Evolutionary conservation across 352 stramenopile genomes (phyloP), one percentile per base, ranked within the genome.

Genomic region (Stramenopiles sp.): DNA sequence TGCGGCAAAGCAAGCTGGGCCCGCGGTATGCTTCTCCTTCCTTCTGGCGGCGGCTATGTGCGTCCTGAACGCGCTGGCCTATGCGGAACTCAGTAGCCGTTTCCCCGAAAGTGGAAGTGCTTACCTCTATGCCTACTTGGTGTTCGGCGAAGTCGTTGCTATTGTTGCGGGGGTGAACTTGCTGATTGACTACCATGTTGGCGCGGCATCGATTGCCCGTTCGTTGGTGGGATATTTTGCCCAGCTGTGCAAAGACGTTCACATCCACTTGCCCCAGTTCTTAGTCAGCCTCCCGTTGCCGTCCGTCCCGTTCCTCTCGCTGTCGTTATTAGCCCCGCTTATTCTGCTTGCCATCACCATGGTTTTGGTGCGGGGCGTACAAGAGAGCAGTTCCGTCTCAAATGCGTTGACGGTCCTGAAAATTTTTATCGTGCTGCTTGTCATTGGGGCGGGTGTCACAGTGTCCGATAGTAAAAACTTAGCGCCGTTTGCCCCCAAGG

Each of bases 331-430:
- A 6, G 89, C 87, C 0, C 78, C 82, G 43, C 77, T 91, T 32
- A 83, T 96, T 34, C 84, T 96, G 33, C 76, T 90, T 31, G 76
- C 80, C 25, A 91, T 86, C 77, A 94, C 87, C 0, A 82, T n/a
- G n/a, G n/a, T 91, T 25, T 89, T 95, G 34, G 77, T 94, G 1
- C 80, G 91, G n/a, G n/a, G 81, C n/a, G 80, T 78, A 3, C 79
- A 94, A 84, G 90, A 95, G 84, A 92, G 86, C n/a, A 84, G 87
- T 76, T 89, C 86, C 74, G 93, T 95, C 78, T 94, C 94, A 79
- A 82, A 88, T 3, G 82, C 89, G 32, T 86, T 95, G 76, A 95
- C 87, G 32, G 49, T 85, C 49, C 78, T 94, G 53, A 96, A 96
- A 79, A 86, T 96, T 31, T 82, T 81, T 0, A 87, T 95, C n/a